Conservation (phyloP, 139 green algal genomes). For the Nannochloris sp. region DNA sequence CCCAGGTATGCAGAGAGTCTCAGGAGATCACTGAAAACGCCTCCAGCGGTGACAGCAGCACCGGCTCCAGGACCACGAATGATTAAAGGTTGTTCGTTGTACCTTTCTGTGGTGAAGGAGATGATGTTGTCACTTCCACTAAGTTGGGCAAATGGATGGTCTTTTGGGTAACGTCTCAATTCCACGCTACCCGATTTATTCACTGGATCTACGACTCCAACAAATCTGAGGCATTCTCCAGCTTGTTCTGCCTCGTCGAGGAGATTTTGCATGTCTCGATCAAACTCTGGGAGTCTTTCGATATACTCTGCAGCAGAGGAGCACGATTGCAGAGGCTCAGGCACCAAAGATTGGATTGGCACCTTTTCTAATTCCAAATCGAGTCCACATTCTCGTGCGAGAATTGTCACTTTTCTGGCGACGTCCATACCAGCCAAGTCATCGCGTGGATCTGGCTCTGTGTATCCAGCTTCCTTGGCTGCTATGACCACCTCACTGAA, state of each 20-base stretch:
- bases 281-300: slow-evolving; percentile 74
- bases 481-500: slow-evolving; percentile 81
- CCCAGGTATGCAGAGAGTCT: slow-evolving; percentile 86
- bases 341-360: slow-evolving; percentile 80
- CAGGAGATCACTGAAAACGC: slow-evolving; percentile 94
- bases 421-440: slow-evolving; percentile 92
- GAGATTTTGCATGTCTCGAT: slow-evolving; percentile 68
- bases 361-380: slow-evolving; percentile 79
- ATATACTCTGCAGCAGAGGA: slow-evolving; percentile 69
- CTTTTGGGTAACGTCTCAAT: slow-evolving; percentile 72
- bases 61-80: slow-evolving; percentile 87
- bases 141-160: slow-evolving; percentile 78
- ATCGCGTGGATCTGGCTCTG: slow-evolving; percentile 91
- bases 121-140: slow-evolving; percentile 81
- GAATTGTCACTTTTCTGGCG: slow-evolving; percentile 77
- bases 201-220: slow-evolving; percentile 84
- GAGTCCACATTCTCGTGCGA: slow-evolving; percentile 69
- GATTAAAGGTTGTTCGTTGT: slow-evolving; percentile 74
- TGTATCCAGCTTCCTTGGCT: slow-evolving; percentile 84
- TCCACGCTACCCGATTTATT: slow-evolving; percentile 69
- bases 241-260: slow-evolving; percentile 54
- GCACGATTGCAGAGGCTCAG: slow-evolving; percentile 46
- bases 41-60: slow-evolving; percentile 90
- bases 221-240: slow-evolving; percentile 88
- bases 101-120: slow-evolving; percentile 76